These are phyloP conservation scores for Lactarius indigo DNA, from an alignment of 768 basidiomycete species.

Conservation along the genomic window DNA sequence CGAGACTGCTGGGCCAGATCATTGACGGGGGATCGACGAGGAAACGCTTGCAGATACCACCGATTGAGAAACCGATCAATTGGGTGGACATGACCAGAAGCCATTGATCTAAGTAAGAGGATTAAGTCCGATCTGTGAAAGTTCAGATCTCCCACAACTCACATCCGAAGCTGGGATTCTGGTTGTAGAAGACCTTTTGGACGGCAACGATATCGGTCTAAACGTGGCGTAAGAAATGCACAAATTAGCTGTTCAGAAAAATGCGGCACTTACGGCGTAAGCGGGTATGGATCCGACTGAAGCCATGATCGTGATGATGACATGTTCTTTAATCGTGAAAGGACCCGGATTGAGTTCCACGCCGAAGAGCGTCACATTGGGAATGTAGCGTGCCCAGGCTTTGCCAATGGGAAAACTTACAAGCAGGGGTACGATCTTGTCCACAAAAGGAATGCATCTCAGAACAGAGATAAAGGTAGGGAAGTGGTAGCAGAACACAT, in stretches of 20 bases:
- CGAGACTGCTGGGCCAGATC: slow-evolving; percentile 45
- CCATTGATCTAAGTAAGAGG: slow-evolving; percentile 32
- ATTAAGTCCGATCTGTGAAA: neutral
- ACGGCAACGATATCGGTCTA: slow-evolving; percentile 45
- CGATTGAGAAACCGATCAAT: slow-evolving; percentile 40
- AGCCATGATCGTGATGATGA: slow-evolving; percentile 44
- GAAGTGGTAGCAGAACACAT: neutral
- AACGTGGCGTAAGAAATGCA: neutral
- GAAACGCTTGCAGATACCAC: slow-evolving; percentile 42
- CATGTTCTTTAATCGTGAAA: slow-evolving; percentile 74
- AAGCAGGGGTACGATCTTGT: slow-evolving; percentile 57
- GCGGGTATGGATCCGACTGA: slow-evolving; percentile 35
- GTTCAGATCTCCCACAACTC: neutral
- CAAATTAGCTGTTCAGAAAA: neutral
- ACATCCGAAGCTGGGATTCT: slow-evolving; percentile 37
- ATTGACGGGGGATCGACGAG: slow-evolving; percentile 42
- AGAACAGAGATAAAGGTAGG: neutral
- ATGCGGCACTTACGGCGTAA: slow-evolving; percentile 30
- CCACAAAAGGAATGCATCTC: neutral
- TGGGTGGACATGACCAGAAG: slow-evolving; percentile 41
- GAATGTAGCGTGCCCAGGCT: slow-evolving; percentile 51
- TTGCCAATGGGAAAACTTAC: slow-evolving; percentile 64
- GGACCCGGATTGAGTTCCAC: slow-evolving; percentile 59
- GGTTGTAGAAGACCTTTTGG: slow-evolving; percentile 44
- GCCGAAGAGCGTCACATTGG: slow-evolving; percentile 52